Base-by-base conservation (phyloP, 2,329 filamentous ascomycete genomes). In the Ophiocordyceps sinensis region DNA sequence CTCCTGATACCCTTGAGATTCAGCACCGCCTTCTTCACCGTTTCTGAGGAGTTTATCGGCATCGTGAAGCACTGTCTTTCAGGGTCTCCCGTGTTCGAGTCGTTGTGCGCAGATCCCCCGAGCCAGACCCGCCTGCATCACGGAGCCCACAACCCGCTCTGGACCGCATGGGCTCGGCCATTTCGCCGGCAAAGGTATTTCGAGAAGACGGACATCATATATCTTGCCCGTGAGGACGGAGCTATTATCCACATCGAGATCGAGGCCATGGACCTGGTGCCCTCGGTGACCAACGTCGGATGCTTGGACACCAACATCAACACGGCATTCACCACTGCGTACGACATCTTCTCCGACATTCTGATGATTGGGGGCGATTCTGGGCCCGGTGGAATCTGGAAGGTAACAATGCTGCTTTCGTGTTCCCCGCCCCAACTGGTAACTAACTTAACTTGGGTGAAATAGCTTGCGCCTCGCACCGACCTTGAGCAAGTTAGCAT, bases 211-310 rank as follows among this genome's bases (percentile, higher is more conserved):
- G 91, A 96, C 53, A 77, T 81, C 44, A 77, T 96, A 38, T 94
- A 91, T 53, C 65, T 98, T 14, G 84, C 82, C 11, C 77, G 88
- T 41, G 89, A 96, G 61, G 89, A 96, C 54, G 91, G 91, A 3
- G 66, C 79, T 38, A 71, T 95, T 10, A 73, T 79, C 41, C 84
- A 82, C 47, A 61, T 89, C 5, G 79, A 86, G 48, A 76, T 85
- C 44, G 73, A 75, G 36, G 69, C 70, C 6, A 66, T 65, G 46
- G 72, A 69, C 37, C 65, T 74, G 48, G 57, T 79, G 41, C 67
- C 71, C 40, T 66, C 69, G 34, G 66, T 71, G 41, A 68, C 71
- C 37, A 67, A 72, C 41, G 68, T 85, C 43, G 82, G 82, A 8
- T 70, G 71, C 26, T 39, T 77, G 85, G 48, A 70, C 40, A 82